Percentiles rank a stretch among this genome's conserved stretches.
phyloP scores from a whole-genome alignment of 129 eudicot genomes.

The Lonicera japonica region DNA sequence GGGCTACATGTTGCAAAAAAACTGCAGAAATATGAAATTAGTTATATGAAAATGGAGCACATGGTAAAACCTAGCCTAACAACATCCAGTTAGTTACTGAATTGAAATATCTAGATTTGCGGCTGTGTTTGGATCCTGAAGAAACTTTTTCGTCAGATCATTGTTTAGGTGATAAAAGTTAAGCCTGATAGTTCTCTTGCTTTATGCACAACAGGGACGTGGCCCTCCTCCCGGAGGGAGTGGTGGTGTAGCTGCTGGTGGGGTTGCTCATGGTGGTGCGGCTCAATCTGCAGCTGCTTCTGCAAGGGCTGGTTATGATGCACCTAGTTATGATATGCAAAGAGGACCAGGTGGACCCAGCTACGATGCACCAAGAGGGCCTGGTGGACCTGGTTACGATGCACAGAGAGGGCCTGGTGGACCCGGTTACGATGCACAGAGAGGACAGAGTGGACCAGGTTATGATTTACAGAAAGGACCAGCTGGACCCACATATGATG shows the following conservation, averaged over 20 bases:
- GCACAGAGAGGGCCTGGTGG: constrained; percentile 32
- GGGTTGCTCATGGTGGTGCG: constrained; percentile 37
- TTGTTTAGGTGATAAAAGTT: too few species aligned
- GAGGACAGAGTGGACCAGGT: constrained; percentile 35
- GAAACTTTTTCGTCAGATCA: too few species aligned
- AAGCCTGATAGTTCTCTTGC: neutral
- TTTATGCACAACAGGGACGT: constrained; percentile 30
- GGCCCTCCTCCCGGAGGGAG: constrained; percentile 40
- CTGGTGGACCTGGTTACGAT: constrained; percentile 10
- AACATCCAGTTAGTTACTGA: too few species aligned
- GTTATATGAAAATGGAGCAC: too few species aligned
- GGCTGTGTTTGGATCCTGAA: too few species aligned
- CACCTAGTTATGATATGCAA: constrained; percentile 16
- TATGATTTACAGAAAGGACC: constrained; percentile 47
- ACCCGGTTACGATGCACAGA: constrained; percentile 29
- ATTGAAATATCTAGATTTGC: too few species aligned
- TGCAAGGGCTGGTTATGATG: constrained; percentile 46
- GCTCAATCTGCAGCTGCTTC: constrained; percentile 35
- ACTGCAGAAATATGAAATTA: too few species aligned
- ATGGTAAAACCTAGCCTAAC: too few species aligned
- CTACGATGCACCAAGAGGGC: constrained; percentile 23
- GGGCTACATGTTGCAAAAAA: too few species aligned
- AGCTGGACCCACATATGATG: constrained; percentile 22
- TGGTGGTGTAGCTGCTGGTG: constrained; percentile 32
- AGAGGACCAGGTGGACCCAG: constrained; percentile 27